These are phyloP conservation scores for Coriolopsis trogii DNA, from an alignment of 1,284 basidiomycete genomes.

Conservation along the genomic window DNA sequence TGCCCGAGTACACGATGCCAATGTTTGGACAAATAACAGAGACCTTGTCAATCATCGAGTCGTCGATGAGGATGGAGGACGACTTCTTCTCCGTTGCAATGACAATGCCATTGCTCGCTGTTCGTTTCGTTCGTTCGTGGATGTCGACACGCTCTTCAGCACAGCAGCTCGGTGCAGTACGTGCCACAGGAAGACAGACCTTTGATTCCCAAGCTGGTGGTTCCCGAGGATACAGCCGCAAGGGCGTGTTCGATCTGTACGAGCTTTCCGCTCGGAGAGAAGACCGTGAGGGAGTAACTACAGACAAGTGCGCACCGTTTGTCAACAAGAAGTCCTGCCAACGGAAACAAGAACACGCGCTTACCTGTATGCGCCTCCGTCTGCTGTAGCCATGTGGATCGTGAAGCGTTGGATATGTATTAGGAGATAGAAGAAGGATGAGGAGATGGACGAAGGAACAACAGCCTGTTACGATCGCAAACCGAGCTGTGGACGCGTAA, in stretches of 20 bases:
- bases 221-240: slow-evolving; percentile 95
- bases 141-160: too few relatives aligned
- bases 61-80: slow-evolving; percentile 96
- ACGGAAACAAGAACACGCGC: slow-evolving; percentile 17
- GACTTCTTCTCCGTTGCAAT: slow-evolving; percentile 99
- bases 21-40: slow-evolving; percentile 98
- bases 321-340: slow-evolving; percentile 16
- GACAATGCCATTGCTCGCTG: slow-evolving; percentile 98
- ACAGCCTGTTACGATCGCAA: slow-evolving; percentile 9
- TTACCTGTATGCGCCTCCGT: slow-evolving; percentile 85
- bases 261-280: slow-evolving; percentile 97
- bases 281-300: slow-evolving; percentile 98
- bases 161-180: slow-evolving; percentile 5
- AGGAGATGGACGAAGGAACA: slow-evolving; percentile 1
- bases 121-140: too few relatives aligned
- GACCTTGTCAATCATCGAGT: slow-evolving; percentile 97
- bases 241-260: slow-evolving; percentile 99
- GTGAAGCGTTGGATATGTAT: too few relatives aligned
- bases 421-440: slow-evolving; percentile 10
- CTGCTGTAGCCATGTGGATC: slow-evolving; percentile 60
- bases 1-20: slow-evolving; percentile 98
- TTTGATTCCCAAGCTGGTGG: slow-evolving; percentile 98
- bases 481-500: slow-evolving; percentile 27
- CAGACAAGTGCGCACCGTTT: slow-evolving; percentile 10
- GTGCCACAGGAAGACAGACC: slow-evolving; percentile 56